phyloP scores from a whole-genome alignment of 768 basidiomycete species.

The Agaricus sinodeliciosus region DNA sequence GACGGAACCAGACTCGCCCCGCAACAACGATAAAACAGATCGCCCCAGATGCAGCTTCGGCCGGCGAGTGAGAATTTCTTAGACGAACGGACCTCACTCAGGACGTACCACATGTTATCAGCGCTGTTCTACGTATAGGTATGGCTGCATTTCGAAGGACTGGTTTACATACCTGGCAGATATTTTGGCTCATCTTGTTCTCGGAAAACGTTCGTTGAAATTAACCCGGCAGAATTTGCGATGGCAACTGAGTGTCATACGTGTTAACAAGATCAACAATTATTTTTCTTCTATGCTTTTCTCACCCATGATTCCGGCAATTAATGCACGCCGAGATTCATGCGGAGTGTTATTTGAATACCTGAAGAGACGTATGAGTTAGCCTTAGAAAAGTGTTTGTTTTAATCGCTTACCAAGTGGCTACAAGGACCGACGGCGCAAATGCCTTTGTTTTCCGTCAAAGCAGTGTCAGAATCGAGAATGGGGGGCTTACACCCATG shows the following conservation, averaged over 20 bases:
- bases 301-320: constrained; percentile 46
- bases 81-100: background rate
- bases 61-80: background rate
- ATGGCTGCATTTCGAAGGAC: background rate
- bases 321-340: constrained; percentile 41
- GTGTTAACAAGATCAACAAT: background rate
- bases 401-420: constrained; percentile 16
- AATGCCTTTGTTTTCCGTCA: constrained; percentile 27
- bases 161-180: constrained; percentile 28
- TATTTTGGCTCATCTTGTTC: constrained; percentile 45
- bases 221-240: constrained; percentile 42
- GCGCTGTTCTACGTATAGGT: constrained; percentile 19
- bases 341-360: constrained; percentile 42
- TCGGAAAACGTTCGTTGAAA: constrained; percentile 46
- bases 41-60: constrained; percentile 38
- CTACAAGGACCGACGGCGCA: constrained; percentile 39
- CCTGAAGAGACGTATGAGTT: constrained; percentile 16
- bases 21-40: constrained; percentile 37
- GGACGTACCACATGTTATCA: constrained; percentile 35
- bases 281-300: background rate
- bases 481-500: constrained; percentile 30
- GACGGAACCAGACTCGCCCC: constrained; percentile 18
- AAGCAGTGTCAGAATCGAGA: background rate
- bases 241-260: constrained; percentile 29
- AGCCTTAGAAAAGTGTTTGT: background rate